Conservation (phyloP, 768 basidiomycete genomes). For the Leucocoprinus leucothites region DNA sequence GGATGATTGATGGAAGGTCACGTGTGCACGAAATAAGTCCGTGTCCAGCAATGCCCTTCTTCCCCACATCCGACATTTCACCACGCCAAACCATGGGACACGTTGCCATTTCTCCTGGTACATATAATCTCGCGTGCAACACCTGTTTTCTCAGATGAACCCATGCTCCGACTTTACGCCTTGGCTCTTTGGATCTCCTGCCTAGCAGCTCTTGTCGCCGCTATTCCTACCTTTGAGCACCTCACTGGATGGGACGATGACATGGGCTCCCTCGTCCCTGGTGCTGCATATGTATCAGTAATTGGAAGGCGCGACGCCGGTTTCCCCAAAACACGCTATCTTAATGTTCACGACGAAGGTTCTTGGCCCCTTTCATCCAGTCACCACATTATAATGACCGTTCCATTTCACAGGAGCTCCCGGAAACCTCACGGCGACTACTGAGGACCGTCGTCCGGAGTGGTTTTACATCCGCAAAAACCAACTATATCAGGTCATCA, state of each 20-base stretch:
- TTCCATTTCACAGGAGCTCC: slow-evolving; percentile 35
- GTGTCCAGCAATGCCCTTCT: neutral
- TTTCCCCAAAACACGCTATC: slow-evolving; percentile 4
- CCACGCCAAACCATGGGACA: neutral
- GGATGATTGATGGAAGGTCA: neutral
- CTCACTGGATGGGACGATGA: slow-evolving; percentile 27
- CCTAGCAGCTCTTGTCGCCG: slow-evolving; percentile 20
- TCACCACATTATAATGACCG: slow-evolving; percentile 24
- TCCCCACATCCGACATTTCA: slow-evolving; percentile 12
- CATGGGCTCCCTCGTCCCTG: slow-evolving; percentile 40
- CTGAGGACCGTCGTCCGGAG: slow-evolving; percentile 32
- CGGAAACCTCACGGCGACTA: slow-evolving; percentile 45
- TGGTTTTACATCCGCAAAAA: slow-evolving; percentile 53
- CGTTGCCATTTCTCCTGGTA: neutral
- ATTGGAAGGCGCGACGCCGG: slow-evolving; percentile 15
- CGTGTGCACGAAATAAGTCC: neutral
- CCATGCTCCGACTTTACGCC: slow-evolving; percentile 15
- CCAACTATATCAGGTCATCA: slow-evolving; percentile 51
- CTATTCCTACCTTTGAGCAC: slow-evolving; percentile 43
- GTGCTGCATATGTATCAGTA: slow-evolving; percentile 37
- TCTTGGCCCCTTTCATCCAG: neutral
- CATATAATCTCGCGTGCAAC: neutral
- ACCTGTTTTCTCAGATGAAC: neutral
- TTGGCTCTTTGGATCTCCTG: slow-evolving; percentile 21
- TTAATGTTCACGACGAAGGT: slow-evolving; percentile 13